Base-by-base conservation (phyloP, 177 flowering plant genomes). In the Vitis hybrid region DNA sequence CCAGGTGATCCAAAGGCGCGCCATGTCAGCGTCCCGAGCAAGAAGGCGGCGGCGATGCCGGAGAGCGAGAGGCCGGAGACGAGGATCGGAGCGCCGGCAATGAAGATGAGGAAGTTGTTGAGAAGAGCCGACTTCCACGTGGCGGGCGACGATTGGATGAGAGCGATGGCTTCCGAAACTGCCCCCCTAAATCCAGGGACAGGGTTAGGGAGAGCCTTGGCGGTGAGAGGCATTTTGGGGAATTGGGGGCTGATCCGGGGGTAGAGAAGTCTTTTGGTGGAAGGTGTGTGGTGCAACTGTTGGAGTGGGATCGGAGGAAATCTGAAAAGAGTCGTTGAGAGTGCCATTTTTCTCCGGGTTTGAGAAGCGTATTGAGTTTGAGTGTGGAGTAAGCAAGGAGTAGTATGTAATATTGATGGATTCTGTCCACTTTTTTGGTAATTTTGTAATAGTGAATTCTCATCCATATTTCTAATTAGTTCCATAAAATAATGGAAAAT, bases 21-120 rank as follows among this genome's bases (percentile, higher is more conserved):
- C 98, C 99, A 93, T 54, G 97, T 93, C 72, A 95, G 86, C 46
- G 90, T 82, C 1, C 99, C 99, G 57, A 95, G 80, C 80, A 93
- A 75, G 80, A 93, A 95, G 49, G 99, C 99, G 12, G 99, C 79
- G 3, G 48, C 88, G 64, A 93, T 91, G 32, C 97, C 99, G 9
- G 96, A 79, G 11, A 77, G 63, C 5, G 97, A 93, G 60, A 95
- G 74, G 0, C 99, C 99, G 11, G 92, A 40, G 32, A 91, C 84
- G 21, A 95, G 84, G 72, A 95, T 32, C 0, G 98, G 98, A 46
- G 90, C 82, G 48, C 99, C 99, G 64, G 87, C 27, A 8, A 84
- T 15, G 74, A 93, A 95, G 60, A 95, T 95, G 46, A 88, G 5
- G 27, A 84, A 32, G 73, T 93, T 95, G 73, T 80, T 84, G 32